Percentiles rank a stretch among this genome's conserved stretches.
These are phyloP conservation scores for Tuber magnatum DNA, from an alignment of 495 filamentous ascomycete species.

Conservation along the genomic window DNA sequence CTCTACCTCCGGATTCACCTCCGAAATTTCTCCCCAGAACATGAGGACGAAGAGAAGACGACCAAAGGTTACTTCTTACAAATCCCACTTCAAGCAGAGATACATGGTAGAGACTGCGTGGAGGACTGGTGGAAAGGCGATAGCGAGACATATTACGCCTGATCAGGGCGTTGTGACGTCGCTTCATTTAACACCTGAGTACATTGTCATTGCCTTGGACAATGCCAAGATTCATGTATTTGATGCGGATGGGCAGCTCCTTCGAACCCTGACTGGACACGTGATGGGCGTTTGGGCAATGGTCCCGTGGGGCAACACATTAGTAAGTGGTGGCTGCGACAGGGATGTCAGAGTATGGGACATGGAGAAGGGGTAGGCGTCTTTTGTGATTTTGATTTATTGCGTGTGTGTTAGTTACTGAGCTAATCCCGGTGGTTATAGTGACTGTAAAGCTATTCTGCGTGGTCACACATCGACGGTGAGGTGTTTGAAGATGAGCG, in stretches of 20 bases:
- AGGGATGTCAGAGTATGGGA: slow-evolving; percentile 97
- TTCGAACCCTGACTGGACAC: slow-evolving; percentile 86
- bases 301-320: slow-evolving; percentile 93
- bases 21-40: slow-evolving; percentile 39
- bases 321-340: slow-evolving; percentile 95
- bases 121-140: slow-evolving; percentile 76
- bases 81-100: slow-evolving; percentile 92
- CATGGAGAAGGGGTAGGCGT: slow-evolving; percentile 79
- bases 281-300: slow-evolving; percentile 99
- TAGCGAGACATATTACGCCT: slow-evolving; percentile 76
- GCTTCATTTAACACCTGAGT: slow-evolving; percentile 85
- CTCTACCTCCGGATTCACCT: slow-evolving; percentile 35
- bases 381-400: slow-evolving; percentile 29
- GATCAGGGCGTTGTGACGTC: slow-evolving; percentile 96
- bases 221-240: slow-evolving; percentile 99
- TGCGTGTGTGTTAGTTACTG: slow-evolving; percentile 28
- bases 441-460: slow-evolving; percentile 69
- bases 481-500: slow-evolving; percentile 94
- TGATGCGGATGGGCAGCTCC: slow-evolving; percentile 77
- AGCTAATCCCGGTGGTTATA: slow-evolving; percentile 27
- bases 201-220: slow-evolving; percentile 94
- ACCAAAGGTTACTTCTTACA: slow-evolving; percentile 56
- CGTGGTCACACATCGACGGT: slow-evolving; percentile 95
- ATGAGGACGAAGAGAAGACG: slow-evolving; percentile 33
- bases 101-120: slow-evolving; percentile 97